Evolutionary conservation across 768 basidiomycete species (phyloP).

Genomic region (Suillus placidus): DNA sequence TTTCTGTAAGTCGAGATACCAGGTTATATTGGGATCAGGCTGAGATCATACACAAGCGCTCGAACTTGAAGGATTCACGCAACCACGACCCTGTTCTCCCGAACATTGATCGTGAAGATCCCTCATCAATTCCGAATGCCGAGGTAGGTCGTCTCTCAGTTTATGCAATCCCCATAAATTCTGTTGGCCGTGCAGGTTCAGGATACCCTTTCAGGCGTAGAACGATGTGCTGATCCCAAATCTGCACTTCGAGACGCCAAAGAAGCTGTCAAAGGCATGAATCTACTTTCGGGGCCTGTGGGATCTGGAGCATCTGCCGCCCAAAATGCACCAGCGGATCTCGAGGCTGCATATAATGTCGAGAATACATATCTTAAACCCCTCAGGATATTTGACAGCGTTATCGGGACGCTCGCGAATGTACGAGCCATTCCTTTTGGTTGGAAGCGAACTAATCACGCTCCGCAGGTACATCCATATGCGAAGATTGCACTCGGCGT

Average conservation of each 20-base stretch:
- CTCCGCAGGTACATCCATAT: no score
- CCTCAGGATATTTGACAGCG: not conserved
- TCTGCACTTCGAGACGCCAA: no score
- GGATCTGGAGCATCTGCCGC: not conserved
- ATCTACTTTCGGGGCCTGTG: not conserved
- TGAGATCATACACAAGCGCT: not conserved
- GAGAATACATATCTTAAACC: not conserved
- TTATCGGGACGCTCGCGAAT: not conserved
- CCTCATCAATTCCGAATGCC: not conserved
- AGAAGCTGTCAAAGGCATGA: no score
- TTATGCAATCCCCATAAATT: no score
- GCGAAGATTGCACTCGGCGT: no score
- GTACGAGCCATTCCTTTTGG: not conserved
- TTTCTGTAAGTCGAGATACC: no score
- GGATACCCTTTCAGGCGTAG: no score
- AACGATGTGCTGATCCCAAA: no score
- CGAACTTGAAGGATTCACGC: not conserved
- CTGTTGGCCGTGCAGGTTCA: no score
- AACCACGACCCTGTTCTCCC: not conserved
- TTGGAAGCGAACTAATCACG: no score
- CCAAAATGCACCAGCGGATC: not conserved
- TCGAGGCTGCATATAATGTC: not conserved
- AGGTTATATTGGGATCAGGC: no score
- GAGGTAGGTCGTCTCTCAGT: no score
- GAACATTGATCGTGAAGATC: not conserved